Conservation (phyloP, 768 basidiomycete genomes). For the Pulveroboletus sp. region DNA sequence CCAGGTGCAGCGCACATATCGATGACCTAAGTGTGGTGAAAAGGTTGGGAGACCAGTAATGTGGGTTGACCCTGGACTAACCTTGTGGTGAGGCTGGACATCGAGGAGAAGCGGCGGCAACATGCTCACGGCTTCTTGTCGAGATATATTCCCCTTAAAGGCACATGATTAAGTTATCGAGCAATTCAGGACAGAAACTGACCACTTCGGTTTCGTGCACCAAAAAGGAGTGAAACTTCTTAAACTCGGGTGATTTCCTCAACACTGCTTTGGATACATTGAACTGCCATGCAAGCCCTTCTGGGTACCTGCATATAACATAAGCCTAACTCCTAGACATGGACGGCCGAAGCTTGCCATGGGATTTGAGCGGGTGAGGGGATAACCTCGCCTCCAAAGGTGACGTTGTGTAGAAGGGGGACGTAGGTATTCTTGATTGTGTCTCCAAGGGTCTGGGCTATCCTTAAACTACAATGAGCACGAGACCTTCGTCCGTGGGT, state of each 20-base stretch:
- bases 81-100: conserved; percentile 87
- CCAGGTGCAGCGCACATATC: conserved; percentile 99
- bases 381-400: conserved; percentile 70
- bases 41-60: background rate
- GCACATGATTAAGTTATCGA: background rate
- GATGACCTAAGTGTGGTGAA: conserved; percentile 51
- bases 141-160: conserved; percentile 82
- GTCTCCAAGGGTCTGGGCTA: conserved; percentile 69
- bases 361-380: conserved; percentile 79
- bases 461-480: conserved; percentile 37
- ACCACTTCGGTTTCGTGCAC: conserved; percentile 98
- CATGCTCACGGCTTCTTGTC: conserved; percentile 99
- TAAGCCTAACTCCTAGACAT: background rate
- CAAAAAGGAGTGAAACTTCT: conserved; percentile 91
- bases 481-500: background rate
- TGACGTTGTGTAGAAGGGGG: conserved; percentile 64
- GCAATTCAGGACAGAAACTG: conserved; percentile 26
- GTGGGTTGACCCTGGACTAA: conserved; percentile 27
- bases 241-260: conserved; percentile 85
- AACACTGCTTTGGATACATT: conserved; percentile 86
- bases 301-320: conserved; percentile 69
- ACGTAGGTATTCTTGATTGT: conserved; percentile 76
- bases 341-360: conserved; percentile 50
- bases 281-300: conserved; percentile 94
- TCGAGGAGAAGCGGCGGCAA: conserved; percentile 94